Base-by-base conservation (phyloP, 2,329 filamentous ascomycete species). In the Zarea fungicola region DNA sequence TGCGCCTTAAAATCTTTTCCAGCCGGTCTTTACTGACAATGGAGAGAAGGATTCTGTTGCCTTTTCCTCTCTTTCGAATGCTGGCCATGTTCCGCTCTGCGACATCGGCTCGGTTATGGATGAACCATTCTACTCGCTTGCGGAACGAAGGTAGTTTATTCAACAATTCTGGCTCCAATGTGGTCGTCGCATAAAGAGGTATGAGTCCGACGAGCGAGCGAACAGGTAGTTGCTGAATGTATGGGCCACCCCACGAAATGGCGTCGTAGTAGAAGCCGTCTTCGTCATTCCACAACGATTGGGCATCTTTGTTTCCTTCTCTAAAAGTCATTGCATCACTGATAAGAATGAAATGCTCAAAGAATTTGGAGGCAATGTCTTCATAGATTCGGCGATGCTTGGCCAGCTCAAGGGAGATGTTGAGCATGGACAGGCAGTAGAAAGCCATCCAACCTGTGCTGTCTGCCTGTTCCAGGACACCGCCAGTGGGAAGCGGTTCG, bases 401-500 rank as follows among this genome's bases (percentile, higher is more conserved):
- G 51, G 92, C 91, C 57, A 97, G 77, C 70, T 97, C 93, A 11
- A 97, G 78, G 13, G 91, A 85, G 61, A 97, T 97, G 70, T 97
- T 97, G 62, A 97, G 77, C 92, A 97, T 97, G 71, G 84, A 90
- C 54, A 97, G 72, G 61, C 87, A 96, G 73, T 95, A 97, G 67
- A 97, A 97, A 9, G 89, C 92, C 92, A 97, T 97, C 92, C 92
- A 97, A 26, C 92, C 92, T 9, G 92, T 97, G 65, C 90, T 96
- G 74, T 97, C 92, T 16, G 93, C 93, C 71, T 97, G 92, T 68
- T 97, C 92, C 8, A 97, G 80, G 3, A 90, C 85, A 68, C 93
- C 92, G 26, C 92, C 92, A 0, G 93, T 97, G 1, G 92, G 92
- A 32, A 97, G 72, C 22, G 93, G 91, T 65, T 97, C 92, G 0